Base-by-base conservation (phyloP, 257 asterid species). In the Solanum gandarillasii region DNA sequence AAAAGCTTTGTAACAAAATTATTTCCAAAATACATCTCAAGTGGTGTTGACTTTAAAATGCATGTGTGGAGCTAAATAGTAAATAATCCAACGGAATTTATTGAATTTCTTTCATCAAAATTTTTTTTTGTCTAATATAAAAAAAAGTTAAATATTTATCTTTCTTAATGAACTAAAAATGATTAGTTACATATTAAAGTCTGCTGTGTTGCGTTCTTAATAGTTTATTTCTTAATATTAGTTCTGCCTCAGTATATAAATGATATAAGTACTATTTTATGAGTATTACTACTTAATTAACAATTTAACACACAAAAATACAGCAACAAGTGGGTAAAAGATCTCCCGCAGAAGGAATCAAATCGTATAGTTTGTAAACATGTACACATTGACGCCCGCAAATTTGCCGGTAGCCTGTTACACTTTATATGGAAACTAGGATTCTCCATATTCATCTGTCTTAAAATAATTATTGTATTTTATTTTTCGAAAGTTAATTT, bases 381-480 rank as follows among this genome's bases (percentile, higher is more conserved):
- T 43, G 31, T 43, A 25, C 36, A 48, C 25, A 29, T 48, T 48
- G 29, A 81, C 29, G 41, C 32, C 29, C 7, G 7, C 13, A 46
- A 43, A 43, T 79, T 43, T 79, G 67, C 85, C 43, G 85, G 85
- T 81, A 46, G 85, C 85, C 85, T 5, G 43, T 81, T 29, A 46
- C 11, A 46, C 70, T 1, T 41, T 18, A 4, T 41, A 43, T 43
- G 14, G 65, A 9, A 5, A 78, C 4, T 41, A n/a, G 12, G 10
- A 18, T 12, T 38, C 7, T 41, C 5, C 2, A 2, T 41, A 25
- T 9, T 13, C 3, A 0, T 5, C 3, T 1, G 0, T 31, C 1
- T 18, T 1, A 31, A 68, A 29, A 29, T 29, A 68, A 8, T 31
- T 31, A 18, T 31, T n/a, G 1, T 6, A 18, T 71, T 71, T 68